Percentiles rank a stretch among this genome's conserved stretches.
These are phyloP conservation scores for Lachancea nothofagi DNA, from an alignment of 805 yeast species.

Conservation along the genomic window DNA sequence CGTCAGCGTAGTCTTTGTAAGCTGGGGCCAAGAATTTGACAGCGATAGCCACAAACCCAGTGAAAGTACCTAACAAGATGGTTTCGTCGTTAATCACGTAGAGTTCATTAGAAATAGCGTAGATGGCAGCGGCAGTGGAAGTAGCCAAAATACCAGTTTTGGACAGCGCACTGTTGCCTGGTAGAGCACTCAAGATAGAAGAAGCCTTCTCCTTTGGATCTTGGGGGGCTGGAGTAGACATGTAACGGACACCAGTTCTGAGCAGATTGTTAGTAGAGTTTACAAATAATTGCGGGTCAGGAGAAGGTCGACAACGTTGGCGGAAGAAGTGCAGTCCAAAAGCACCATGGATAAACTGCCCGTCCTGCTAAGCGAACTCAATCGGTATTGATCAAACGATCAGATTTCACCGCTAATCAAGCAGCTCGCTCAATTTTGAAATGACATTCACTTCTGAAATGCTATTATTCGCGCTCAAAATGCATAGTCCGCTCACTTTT, in stretches of 20 bases:
- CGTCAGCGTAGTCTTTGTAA: constrained; percentile 90
- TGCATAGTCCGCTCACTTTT: no score
- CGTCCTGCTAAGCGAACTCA: no score
- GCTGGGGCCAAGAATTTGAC: constrained; percentile 90
- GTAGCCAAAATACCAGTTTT: constrained; percentile 96
- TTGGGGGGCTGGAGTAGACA: constrained; percentile 42
- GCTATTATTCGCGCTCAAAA: no score
- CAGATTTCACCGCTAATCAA: no score
- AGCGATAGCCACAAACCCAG: constrained; percentile 65
- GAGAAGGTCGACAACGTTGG: no score
- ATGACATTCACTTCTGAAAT: no score
- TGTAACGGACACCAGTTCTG: constrained; percentile 57
- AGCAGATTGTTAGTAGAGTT: constrained; percentile 2
- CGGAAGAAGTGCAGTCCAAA: no score
- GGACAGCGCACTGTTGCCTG: constrained; percentile 81
- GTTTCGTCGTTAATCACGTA: constrained; percentile 94
- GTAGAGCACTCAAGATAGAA: constrained; percentile 84
- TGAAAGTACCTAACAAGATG: constrained; percentile 73
- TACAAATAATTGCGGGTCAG: no score
- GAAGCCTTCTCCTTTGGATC: constrained; percentile 91
- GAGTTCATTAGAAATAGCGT: constrained; percentile 90
- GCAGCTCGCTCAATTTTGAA: no score
- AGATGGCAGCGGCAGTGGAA: constrained; percentile 86
- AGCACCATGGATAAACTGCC: no score
- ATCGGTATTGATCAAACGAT: no score